Conservation (phyloP, 2,329 filamentous ascomycete species). For the Apiospora pterosperma region DNA sequence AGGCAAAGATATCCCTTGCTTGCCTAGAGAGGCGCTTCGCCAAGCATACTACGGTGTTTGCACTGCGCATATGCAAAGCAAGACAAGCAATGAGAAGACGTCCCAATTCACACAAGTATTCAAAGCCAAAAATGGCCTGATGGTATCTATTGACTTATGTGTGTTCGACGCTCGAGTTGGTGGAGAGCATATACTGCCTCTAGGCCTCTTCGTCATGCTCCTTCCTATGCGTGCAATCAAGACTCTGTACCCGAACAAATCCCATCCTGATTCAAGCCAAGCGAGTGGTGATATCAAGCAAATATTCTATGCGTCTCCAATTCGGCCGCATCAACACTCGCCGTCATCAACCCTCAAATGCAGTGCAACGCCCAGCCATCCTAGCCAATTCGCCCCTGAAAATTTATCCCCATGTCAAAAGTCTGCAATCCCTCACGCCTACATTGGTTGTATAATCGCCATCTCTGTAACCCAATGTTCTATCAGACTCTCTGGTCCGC, state of each 20-base stretch:
- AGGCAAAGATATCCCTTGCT: background rate
- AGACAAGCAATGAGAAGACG: background rate
- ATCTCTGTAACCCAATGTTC: background rate
- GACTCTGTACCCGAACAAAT: conserved; percentile 7
- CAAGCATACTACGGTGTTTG: background rate
- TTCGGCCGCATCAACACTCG: background rate
- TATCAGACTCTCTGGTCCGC: conserved; percentile 65
- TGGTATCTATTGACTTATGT: conserved; percentile 4
- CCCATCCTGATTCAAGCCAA: conserved; percentile 3
- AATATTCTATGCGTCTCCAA: background rate
- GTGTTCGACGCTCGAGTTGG: background rate
- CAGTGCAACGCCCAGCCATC: background rate
- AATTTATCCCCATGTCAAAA: background rate
- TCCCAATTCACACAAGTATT: background rate
- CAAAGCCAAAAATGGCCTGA: background rate
- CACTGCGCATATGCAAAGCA: background rate
- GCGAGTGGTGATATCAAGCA: conserved; percentile 6
- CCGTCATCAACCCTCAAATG: background rate
- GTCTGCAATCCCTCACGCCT: background rate
- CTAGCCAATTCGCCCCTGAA: background rate
- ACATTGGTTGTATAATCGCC: background rate
- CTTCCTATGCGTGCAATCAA: conserved; percentile 3
- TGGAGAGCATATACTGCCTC: conserved; percentile 4
- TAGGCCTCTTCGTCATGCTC: background rate
- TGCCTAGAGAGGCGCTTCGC: background rate